Conservation (phyloP, 352 stramenopile species). For the Globisporangium cylindrosporum region DNA sequence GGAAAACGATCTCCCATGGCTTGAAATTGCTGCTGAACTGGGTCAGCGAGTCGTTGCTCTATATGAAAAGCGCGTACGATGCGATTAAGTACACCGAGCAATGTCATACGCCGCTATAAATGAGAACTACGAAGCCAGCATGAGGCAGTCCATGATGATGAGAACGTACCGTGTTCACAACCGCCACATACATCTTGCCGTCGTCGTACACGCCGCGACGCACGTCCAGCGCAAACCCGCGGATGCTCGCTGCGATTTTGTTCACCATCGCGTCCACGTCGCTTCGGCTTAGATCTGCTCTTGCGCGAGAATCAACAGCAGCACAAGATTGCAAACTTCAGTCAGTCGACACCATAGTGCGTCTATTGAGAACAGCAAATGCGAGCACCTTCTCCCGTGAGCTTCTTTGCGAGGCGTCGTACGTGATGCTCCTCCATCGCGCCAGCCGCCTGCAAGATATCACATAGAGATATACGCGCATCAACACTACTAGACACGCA, state of each 20-base stretch:
- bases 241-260: slow-evolving; percentile 54
- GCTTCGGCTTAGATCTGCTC: slow-evolving; percentile 38
- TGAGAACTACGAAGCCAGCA: background rate
- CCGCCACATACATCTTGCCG: slow-evolving; percentile 74
- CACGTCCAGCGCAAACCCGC: slow-evolving; percentile 68
- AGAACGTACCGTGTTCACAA: slow-evolving; percentile 69
- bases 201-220: slow-evolving; percentile 78
- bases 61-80: background rate
- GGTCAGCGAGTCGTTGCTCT: slow-evolving; percentile 79
- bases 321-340: background rate
- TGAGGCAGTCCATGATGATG: too few species aligned
- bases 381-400: slow-evolving; percentile 61
- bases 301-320: background rate
- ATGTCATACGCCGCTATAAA: background rate
- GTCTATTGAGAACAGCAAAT: background rate
- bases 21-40: slow-evolving; percentile 75
- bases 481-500: background rate
- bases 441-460: slow-evolving; percentile 41
- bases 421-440: slow-evolving; percentile 69
- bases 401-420: slow-evolving; percentile 40
- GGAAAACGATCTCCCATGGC: slow-evolving; percentile 81
- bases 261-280: slow-evolving; percentile 72
- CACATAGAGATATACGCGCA: background rate
- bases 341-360: background rate
- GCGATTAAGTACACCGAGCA: background rate